phyloP scores from a whole-genome alignment of 805 yeast genomes.

The Lipomyces yamanashiensis region DNA sequence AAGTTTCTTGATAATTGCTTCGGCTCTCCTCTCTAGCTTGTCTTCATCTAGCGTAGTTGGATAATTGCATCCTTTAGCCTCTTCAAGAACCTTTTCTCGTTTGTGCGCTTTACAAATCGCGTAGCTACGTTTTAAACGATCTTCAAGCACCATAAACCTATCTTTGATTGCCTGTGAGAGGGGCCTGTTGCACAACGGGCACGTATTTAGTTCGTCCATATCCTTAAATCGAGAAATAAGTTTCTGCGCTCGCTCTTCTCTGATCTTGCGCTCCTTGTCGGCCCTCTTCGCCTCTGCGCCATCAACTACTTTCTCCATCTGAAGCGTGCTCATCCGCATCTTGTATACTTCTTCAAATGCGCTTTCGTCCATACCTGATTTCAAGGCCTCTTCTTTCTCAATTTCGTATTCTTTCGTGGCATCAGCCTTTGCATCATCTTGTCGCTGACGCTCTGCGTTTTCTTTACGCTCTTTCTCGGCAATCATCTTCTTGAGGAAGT shows the following conservation, averaged over 20 bases:
- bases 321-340: conserved; percentile 4
- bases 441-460: not conserved
- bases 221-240: conserved; percentile 5
- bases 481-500: conserved; percentile 4
- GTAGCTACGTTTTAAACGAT: conserved; percentile 21
- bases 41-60: conserved; percentile 25
- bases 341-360: conserved; percentile 1
- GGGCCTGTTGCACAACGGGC: conserved; percentile 25
- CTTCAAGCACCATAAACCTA: conserved; percentile 11
- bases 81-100: conserved; percentile 10
- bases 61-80: conserved; percentile 21
- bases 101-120: conserved; percentile 32
- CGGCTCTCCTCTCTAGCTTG: conserved; percentile 14
- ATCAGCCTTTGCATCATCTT: conserved; percentile 1
- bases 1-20: not conserved
- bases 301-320: conserved; percentile 1
- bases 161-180: conserved; percentile 15
- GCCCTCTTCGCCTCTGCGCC: conserved; percentile 1
- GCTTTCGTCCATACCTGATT: conserved; percentile 3
- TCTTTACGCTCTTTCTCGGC: conserved; percentile 4
- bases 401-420: not conserved
- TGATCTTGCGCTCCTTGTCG: not conserved
- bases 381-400: not conserved
- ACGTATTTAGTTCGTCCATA: conserved; percentile 13
- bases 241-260: conserved; percentile 1